Conservation (phyloP, 768 basidiomycete species). For the Termitomyces sp. region DNA sequence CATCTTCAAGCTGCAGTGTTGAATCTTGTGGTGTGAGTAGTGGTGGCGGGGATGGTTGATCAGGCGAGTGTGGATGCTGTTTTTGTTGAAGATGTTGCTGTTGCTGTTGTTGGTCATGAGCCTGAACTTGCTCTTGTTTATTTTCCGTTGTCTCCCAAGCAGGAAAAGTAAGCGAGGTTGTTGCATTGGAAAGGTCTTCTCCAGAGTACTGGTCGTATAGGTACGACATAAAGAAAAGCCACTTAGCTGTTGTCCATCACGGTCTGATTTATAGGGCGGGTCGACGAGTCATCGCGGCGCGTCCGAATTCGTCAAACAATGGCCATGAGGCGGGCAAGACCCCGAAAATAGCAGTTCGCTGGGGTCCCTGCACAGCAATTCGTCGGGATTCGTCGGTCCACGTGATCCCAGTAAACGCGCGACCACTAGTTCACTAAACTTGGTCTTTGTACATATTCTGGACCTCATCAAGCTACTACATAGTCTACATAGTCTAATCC, state of each 20-base stretch:
- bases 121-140: constrained; percentile 16
- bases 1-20: constrained; percentile 27
- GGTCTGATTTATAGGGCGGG: constrained; percentile 30
- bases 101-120: constrained; percentile 24
- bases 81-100: constrained; percentile 19
- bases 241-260: constrained; percentile 17
- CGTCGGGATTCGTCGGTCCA: constrained; percentile 26
- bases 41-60: constrained; percentile 21
- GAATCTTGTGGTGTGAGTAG: constrained; percentile 24
- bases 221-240: constrained; percentile 44
- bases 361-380: constrained; percentile 28
- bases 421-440: no score
- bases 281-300: constrained; percentile 24
- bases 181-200: constrained; percentile 44
- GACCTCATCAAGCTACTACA: not conserved
- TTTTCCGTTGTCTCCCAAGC: constrained; percentile 40
- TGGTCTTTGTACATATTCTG: not conserved
- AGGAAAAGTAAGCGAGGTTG: constrained; percentile 41
- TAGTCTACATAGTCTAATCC: not conserved
- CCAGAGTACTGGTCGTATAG: constrained; percentile 39
- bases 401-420: constrained; percentile 8
- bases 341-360: constrained; percentile 14
- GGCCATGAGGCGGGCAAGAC: constrained; percentile 23
- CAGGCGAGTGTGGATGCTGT: constrained; percentile 21
- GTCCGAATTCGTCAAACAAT: constrained; percentile 33